phyloP scores from a whole-genome alignment of 2,329 filamentous ascomycete genomes.

The Fusarium sp. region DNA sequence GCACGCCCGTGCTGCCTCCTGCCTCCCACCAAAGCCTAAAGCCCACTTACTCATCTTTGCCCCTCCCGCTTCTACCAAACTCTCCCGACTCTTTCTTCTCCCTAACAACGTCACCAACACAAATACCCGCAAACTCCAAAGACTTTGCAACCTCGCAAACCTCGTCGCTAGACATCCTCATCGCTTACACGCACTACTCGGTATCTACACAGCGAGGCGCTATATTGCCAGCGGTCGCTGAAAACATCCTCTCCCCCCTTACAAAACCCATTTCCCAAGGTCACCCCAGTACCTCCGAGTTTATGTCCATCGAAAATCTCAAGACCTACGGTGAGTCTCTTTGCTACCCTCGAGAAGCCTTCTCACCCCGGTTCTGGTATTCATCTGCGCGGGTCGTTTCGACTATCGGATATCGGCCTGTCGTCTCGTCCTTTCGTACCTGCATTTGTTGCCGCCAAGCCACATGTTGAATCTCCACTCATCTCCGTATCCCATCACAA shows the following conservation, averaged over 20 bases:
- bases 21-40: constrained; percentile 6
- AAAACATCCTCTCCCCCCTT: constrained; percentile 47
- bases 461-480: constrained; percentile 29
- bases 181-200: constrained; percentile 4
- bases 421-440: constrained; percentile 32
- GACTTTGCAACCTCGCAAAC: constrained; percentile 32
- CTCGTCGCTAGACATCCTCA: constrained; percentile 28
- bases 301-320: constrained; percentile 99
- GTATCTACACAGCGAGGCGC: constrained; percentile 56
- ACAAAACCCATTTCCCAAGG: constrained; percentile 64
- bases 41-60: constrained; percentile 39
- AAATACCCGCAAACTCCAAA: constrained; percentile 34
- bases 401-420: not conserved
- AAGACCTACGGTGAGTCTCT: constrained; percentile 85
- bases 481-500: constrained; percentile 1
- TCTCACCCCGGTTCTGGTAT: too few species aligned
- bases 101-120: constrained; percentile 39
- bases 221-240: constrained; percentile 62
- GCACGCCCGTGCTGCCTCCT: constrained; percentile 11
- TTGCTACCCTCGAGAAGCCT: not conserved
- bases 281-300: constrained; percentile 76
- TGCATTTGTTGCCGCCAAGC: constrained; percentile 38
- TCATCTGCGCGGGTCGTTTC: not conserved
- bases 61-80: constrained; percentile 32
- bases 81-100: constrained; percentile 23